These are phyloP conservation scores for Nigrograna mackinnonii DNA, from an alignment of 2,329 filamentous ascomycete species.

Conservation along the genomic window DNA sequence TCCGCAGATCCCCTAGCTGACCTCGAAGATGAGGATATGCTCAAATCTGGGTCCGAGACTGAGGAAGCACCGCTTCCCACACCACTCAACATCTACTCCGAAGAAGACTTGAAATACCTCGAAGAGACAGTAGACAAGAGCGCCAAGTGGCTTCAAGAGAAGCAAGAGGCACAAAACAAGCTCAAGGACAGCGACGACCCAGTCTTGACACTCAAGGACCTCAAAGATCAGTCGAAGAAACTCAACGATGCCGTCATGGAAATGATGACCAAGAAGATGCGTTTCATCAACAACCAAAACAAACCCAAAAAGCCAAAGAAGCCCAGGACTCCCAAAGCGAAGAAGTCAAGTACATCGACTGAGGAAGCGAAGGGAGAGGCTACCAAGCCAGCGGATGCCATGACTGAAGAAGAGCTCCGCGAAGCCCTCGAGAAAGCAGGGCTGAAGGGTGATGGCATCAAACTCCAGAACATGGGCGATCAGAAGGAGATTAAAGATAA, in stretches of 20 bases:
- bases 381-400: conserved; percentile 20
- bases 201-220: conserved; percentile 71
- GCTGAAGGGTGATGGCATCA: conserved; percentile 26
- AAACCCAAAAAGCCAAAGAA: conserved; percentile 36
- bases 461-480: conserved; percentile 6
- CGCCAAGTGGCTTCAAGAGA: conserved; percentile 74
- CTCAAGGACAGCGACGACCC: conserved; percentile 73
- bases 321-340: conserved; percentile 36
- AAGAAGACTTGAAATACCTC: conserved; percentile 71
- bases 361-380: conserved; percentile 25
- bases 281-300: conserved; percentile 43
- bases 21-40: conserved; percentile 73
- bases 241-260: conserved; percentile 73
- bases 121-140: conserved; percentile 65
- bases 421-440: conserved; percentile 36
- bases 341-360: conserved; percentile 32
- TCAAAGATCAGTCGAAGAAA: conserved; percentile 66
- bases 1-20: conserved; percentile 62
- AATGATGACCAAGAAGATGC: conserved; percentile 64
- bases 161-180: conserved; percentile 70
- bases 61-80: conserved; percentile 26
- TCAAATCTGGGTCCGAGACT: conserved; percentile 40
- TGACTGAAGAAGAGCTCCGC: conserved; percentile 32
- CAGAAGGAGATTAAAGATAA: conserved; percentile 23
- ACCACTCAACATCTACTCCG: conserved; percentile 62